These are phyloP conservation scores for Pelargonium nanum DNA, from an alignment of 345 rosid genomes.

Conservation along the genomic window DNA sequence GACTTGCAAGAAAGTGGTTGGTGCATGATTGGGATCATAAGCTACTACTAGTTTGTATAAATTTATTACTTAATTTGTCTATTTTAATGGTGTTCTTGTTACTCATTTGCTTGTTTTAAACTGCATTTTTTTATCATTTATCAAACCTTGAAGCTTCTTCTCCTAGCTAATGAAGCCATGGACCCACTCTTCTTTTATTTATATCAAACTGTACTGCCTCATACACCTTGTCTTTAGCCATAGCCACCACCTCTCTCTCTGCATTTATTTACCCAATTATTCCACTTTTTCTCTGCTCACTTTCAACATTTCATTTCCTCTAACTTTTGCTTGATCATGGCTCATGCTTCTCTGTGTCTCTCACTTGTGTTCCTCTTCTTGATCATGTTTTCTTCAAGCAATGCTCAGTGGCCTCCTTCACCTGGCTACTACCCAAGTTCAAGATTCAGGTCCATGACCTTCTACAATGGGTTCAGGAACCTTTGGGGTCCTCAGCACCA, in stretches of 20 bases:
- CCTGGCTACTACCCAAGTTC: constrained; percentile 82
- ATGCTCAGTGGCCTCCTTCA: constrained; percentile 53
- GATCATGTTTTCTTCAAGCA: constrained; percentile 11
- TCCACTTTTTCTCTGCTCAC: background rate
- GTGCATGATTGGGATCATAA: too few relatives aligned
- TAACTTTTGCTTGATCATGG: too few relatives aligned
- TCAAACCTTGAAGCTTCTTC: too few relatives aligned
- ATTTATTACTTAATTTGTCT: too few relatives aligned
- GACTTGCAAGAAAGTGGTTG: too few relatives aligned
- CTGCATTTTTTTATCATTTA: too few relatives aligned
- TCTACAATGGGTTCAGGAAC: constrained; percentile 41
- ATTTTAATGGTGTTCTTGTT: too few relatives aligned
- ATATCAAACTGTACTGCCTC: background rate
- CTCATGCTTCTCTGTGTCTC: too few relatives aligned
- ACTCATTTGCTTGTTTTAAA: too few relatives aligned
- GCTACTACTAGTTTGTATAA: too few relatives aligned
- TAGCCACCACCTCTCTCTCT: background rate
- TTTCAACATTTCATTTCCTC: too few relatives aligned
- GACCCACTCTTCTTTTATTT: background rate
- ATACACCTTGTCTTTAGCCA: background rate
- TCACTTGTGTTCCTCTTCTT: constrained; percentile 15
- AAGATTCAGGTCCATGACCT: constrained; percentile 29
- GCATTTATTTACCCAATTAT: background rate
- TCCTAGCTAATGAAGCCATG: too few relatives aligned
- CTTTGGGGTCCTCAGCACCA: constrained; percentile 92